Conservation (phyloP, 2,329 filamentous ascomycete genomes). For the Paracamarosporium sp. region DNA sequence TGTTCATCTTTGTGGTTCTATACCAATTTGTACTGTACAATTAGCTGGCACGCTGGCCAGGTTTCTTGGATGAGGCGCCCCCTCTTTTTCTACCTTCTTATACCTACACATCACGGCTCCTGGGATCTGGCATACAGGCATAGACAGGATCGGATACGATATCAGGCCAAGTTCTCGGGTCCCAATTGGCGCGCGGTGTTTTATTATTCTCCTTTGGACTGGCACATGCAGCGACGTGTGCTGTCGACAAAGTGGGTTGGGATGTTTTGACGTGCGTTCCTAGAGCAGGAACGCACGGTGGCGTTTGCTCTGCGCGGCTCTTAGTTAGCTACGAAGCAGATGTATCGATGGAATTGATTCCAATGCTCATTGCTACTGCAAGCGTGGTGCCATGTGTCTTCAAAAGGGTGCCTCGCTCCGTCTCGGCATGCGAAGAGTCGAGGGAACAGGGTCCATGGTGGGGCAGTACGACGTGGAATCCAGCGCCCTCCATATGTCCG, state of each 20-base stretch:
- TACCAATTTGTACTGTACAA: slow-evolving; percentile 35
- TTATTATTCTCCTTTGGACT: background rate
- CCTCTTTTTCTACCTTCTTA: background rate
- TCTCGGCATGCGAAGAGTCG: background rate
- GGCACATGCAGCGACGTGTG: background rate
- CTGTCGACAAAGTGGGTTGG: background rate
- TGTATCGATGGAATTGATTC: background rate
- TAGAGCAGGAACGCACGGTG: background rate
- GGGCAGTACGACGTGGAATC: background rate
- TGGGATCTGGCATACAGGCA: slow-evolving; percentile 15
- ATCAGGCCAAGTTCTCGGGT: background rate
- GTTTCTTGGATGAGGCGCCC: too few species aligned
- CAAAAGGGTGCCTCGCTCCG: background rate
- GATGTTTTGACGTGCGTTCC: background rate
- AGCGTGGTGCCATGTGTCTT: background rate
- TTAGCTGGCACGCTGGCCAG: slow-evolving; percentile 23
- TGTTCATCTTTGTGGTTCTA: slow-evolving; percentile 21
- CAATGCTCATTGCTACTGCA: background rate
- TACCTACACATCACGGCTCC: slow-evolving; percentile 11
- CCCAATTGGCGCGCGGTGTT: slow-evolving; percentile 1
- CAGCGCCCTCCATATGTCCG: background rate
- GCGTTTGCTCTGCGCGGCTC: background rate
- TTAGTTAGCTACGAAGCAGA: background rate
- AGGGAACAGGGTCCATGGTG: background rate
- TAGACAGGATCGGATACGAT: slow-evolving; percentile 13